A percentile compares a stretch with the other conserved stretches of the same genome.
phyloP scores from a whole-genome alignment of 345 rosid genomes.

The Excoecaria agallocha region DNA sequence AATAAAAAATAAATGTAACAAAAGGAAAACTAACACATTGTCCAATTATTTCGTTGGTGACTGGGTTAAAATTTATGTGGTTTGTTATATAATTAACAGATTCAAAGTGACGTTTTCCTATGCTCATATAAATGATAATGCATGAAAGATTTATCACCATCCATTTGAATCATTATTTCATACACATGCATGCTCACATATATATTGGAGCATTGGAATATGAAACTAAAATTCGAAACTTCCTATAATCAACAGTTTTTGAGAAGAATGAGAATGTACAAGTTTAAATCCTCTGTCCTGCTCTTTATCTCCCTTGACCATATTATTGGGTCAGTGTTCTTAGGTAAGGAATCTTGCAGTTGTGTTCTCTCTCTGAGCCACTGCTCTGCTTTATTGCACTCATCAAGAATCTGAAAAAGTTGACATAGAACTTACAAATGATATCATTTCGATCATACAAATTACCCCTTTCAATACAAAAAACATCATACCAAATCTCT shows the following conservation, averaged over 20 bases:
- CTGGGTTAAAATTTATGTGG: too few species aligned
- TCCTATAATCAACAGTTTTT: background rate
- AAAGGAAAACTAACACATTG: background rate
- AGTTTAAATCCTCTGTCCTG: constrained; percentile 46
- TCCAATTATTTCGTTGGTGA: background rate
- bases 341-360: constrained; percentile 50
- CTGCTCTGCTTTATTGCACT: constrained; percentile 62
- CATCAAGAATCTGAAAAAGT: constrained; percentile 48
- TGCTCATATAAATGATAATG: background rate
- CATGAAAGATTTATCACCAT: background rate
- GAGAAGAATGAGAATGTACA: constrained; percentile 28
- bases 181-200: too few species aligned
- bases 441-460: constrained; percentile 3
- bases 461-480: background rate
- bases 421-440: background rate
- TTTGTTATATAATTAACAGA: background rate
- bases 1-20: background rate
- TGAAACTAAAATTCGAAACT: background rate
- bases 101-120: background rate
- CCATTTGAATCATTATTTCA: background rate
- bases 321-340: constrained; percentile 48
- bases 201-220: background rate
- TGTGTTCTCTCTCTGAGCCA: constrained; percentile 62
- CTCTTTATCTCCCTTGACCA: constrained; percentile 62
- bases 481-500: constrained; percentile 44